phyloP scores from a whole-genome alignment of 805 yeast species.

The Kluyveromyces lactis region DNA sequence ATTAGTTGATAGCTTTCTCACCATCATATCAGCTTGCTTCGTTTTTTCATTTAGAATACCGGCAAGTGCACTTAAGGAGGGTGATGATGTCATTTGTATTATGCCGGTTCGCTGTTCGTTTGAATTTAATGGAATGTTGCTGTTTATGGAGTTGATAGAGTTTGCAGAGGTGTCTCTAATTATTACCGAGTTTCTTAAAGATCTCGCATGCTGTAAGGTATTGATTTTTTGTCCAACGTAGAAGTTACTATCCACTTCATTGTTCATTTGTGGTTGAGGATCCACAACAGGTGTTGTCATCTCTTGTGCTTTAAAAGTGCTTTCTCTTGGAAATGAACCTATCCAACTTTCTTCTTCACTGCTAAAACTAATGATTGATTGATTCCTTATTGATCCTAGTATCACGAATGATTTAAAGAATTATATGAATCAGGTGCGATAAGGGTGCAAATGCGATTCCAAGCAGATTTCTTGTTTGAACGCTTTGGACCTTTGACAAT shows the following conservation, averaged over 20 bases:
- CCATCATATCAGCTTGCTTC: slow-evolving; percentile 22
- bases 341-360: too few species aligned
- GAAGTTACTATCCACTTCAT: slow-evolving; percentile 13
- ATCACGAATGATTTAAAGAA: too few species aligned
- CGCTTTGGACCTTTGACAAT: too few species aligned
- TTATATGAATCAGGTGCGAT: too few species aligned
- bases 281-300: not conserved
- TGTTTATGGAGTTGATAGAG: too few species aligned
- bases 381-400: too few species aligned
- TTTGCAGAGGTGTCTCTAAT: slow-evolving; percentile 18
- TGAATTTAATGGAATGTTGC: too few species aligned
- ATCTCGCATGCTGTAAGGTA: slow-evolving; percentile 26
- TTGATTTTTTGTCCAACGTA: slow-evolving; percentile 24
- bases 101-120: slow-evolving; percentile 2
- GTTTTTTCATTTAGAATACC: slow-evolving; percentile 32
- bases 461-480: too few species aligned
- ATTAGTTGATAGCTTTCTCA: slow-evolving; percentile 9
- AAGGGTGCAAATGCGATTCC: too few species aligned
- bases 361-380: too few species aligned
- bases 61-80: slow-evolving; percentile 37
- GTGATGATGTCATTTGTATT: slow-evolving; percentile 34
- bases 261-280: slow-evolving; percentile 6
- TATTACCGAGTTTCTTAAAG: slow-evolving; percentile 27
- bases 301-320: not conserved
- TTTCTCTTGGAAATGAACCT: too few species aligned